Conservation (phyloP, 169 alveolate species). For the Toxoplasma gondii region DNA sequence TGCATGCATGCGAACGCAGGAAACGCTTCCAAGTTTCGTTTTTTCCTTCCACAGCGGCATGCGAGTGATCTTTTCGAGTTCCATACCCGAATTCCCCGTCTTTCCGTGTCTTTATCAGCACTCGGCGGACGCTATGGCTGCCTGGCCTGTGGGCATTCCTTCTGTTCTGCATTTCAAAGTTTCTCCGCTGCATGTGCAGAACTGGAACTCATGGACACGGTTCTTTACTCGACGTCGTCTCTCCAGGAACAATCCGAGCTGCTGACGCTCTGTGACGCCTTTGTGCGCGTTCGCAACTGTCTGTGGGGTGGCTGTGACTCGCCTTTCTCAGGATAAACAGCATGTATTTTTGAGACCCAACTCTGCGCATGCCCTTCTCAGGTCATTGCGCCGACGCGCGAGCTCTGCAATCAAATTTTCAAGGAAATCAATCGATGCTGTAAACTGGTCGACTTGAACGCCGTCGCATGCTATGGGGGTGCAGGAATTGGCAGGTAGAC, state of each 20-base stretch:
- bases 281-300: too few species aligned
- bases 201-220: too few species aligned
- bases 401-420: constrained; percentile 92
- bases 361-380: not conserved
- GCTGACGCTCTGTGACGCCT: too few species aligned
- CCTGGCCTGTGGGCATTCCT: too few species aligned
- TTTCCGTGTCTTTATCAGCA: too few species aligned
- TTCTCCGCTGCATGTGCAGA: too few species aligned
- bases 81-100: too few species aligned
- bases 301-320: too few species aligned
- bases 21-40: not conserved
- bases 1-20: constrained; percentile 89
- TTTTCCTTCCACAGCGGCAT: not conserved
- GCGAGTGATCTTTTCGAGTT: not conserved
- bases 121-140: too few species aligned
- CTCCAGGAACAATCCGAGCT: too few species aligned
- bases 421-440: constrained; percentile 76
- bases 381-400: constrained; percentile 95
- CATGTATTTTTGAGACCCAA: not conserved
- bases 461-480: constrained; percentile 56
- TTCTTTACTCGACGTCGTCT: too few species aligned
- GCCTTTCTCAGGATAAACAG: not conserved
- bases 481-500: constrained; percentile 69
- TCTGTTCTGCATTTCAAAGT: too few species aligned
- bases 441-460: constrained; percentile 60